Conservation (phyloP, 78 protist genomes). For the Dictyostelium purpureum region DNA sequence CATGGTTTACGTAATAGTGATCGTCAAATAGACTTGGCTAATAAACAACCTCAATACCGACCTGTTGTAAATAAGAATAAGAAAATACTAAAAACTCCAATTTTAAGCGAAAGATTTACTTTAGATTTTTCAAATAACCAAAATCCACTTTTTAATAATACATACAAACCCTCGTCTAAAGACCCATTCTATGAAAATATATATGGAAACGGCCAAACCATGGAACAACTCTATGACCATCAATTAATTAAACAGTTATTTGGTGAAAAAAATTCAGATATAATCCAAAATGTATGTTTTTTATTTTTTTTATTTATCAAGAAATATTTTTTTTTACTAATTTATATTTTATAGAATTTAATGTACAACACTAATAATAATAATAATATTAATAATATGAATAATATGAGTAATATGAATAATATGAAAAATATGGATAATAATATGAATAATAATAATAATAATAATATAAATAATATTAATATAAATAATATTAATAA, state of each 20-base stretch:
- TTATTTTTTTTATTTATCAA: neutral
- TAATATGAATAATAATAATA: neutral
- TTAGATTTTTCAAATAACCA: neutral
- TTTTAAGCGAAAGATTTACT: neutral
- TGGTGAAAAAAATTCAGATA: conserved; percentile 31
- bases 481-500: neutral
- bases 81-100: neutral
- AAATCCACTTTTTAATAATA: neutral
- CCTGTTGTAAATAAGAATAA: neutral
- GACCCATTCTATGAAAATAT: conserved; percentile 65
- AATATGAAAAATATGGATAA: neutral
- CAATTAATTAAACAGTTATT: conserved; percentile 43
- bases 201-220: conserved; percentile 20
- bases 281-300: neutral
- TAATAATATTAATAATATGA: neutral
- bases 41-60: neutral
- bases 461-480: neutral
- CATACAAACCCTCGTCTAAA: neutral
- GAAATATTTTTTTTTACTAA: neutral
- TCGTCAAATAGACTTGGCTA: too few relatives aligned
- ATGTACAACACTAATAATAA: conserved; percentile 25
- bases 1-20: too few relatives aligned
- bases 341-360: neutral
- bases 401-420: conserved; percentile 6
- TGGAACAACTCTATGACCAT: conserved; percentile 19